These are phyloP conservation scores for Globisporangium echinulatum DNA, from an alignment of 352 stramenopile genomes.

Conservation along the genomic window DNA sequence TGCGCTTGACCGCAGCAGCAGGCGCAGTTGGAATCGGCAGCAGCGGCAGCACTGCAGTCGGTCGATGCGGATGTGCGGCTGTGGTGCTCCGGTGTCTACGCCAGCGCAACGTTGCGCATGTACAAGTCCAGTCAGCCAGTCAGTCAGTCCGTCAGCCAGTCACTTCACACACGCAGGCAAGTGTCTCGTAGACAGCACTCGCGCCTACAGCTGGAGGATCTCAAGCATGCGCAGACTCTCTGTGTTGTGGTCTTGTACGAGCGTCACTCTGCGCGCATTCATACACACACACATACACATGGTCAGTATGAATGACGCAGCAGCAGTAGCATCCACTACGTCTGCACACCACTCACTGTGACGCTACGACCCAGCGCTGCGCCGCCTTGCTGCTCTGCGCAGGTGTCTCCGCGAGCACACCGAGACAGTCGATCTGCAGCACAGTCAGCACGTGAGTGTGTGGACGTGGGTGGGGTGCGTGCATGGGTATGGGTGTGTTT, in stretches of 20 bases:
- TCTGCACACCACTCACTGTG: constrained; percentile 18
- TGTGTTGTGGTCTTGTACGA: constrained; percentile 45
- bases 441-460: background rate
- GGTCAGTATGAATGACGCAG: background rate
- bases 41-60: background rate
- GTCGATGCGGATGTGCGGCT: background rate
- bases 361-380: constrained; percentile 29
- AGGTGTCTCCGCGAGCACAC: constrained; percentile 20
- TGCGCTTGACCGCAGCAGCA: constrained; percentile 6
- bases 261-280: constrained; percentile 19
- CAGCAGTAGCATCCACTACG: background rate
- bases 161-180: too few relatives aligned
- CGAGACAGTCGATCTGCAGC: constrained; percentile 33
- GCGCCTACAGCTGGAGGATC: constrained; percentile 43
- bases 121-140: background rate
- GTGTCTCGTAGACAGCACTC: background rate
- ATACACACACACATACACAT: background rate
- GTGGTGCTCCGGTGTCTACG: too few relatives aligned
- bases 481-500: too few relatives aligned
- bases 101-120: background rate
- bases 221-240: constrained; percentile 62
- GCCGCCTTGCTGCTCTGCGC: constrained; percentile 8
- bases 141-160: too few relatives aligned
- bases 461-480: too few relatives aligned
- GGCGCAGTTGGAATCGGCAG: constrained; percentile 1